Percentiles rank a stretch among this genome's conserved stretches.
Conservation (phyloP, 768 basidiomycete species). For the Amanita pseudoporphyria region DNA sequence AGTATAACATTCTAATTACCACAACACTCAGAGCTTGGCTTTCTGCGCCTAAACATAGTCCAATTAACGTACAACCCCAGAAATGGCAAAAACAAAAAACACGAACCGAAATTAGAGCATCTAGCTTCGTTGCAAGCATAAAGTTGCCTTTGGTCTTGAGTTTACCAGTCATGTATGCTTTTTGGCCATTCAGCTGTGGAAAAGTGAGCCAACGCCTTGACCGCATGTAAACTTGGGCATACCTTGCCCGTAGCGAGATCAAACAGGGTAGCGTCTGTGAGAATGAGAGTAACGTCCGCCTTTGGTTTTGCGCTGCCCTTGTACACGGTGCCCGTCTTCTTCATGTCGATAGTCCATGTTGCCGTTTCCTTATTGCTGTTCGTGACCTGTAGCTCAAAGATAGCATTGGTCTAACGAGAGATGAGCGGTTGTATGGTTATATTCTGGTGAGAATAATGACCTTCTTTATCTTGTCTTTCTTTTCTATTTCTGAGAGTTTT, state of each 20-base stretch:
- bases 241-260: conserved; percentile 71
- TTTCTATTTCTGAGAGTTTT: conserved; percentile 49
- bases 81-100: neutral
- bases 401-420: conserved; percentile 59
- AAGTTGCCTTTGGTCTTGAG: conserved; percentile 89
- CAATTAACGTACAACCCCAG: neutral
- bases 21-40: conserved; percentile 31
- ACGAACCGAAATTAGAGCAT: conserved; percentile 68
- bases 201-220: neutral
- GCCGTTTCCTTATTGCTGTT: conserved; percentile 63
- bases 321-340: conserved; percentile 71
- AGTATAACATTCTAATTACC: conserved; percentile 1
- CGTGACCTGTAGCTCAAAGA: conserved; percentile 78
- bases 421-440: conserved; percentile 1
- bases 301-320: conserved; percentile 67
- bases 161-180: conserved; percentile 93
- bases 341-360: conserved; percentile 89
- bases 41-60: conserved; percentile 24
- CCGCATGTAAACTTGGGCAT: neutral
- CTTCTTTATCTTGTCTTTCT: conserved; percentile 66
- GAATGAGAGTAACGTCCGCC: conserved; percentile 73
- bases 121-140: conserved; percentile 91
- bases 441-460: conserved; percentile 20
- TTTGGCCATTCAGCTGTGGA: conserved; percentile 74
- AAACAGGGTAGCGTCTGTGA: conserved; percentile 67